Conservation (phyloP, 495 filamentous ascomycete species). For the Peziza echinospora region DNA sequence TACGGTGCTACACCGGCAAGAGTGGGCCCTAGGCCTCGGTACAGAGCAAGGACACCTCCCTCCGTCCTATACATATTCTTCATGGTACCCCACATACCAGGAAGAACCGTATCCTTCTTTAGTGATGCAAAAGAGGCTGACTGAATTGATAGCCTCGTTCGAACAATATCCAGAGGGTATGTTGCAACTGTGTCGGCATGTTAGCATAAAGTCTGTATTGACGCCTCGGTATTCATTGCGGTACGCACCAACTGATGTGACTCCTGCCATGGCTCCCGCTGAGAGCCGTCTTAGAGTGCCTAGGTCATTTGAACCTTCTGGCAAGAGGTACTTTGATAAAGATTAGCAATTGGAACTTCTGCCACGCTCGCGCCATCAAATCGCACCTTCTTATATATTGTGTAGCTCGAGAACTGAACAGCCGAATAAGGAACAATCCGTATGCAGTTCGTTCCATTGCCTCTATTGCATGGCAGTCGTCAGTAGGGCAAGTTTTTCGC, state of each 20-base stretch:
- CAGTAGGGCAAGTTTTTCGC: no score
- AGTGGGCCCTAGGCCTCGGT: slow-evolving; percentile 81
- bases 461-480: slow-evolving; percentile 24
- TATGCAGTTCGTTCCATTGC: slow-evolving; percentile 95
- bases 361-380: neutral
- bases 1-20: slow-evolving; percentile 76
- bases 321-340: slow-evolving; percentile 8
- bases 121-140: slow-evolving; percentile 80
- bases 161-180: slow-evolving; percentile 83
- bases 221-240: no score
- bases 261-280: slow-evolving; percentile 61
- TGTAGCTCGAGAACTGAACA: slow-evolving; percentile 94
- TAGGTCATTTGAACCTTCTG: slow-evolving; percentile 11
- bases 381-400: slow-evolving; percentile 82
- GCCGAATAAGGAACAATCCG: slow-evolving; percentile 95
- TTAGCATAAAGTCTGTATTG: no score
- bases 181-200: slow-evolving; percentile 26
- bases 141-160: slow-evolving; percentile 86
- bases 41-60: slow-evolving; percentile 63
- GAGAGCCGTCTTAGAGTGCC: slow-evolving; percentile 10
- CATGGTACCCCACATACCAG: slow-evolving; percentile 84
- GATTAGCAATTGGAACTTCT: slow-evolving; percentile 4
- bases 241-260: slow-evolving; percentile 73
- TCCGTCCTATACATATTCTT: slow-evolving; percentile 70
- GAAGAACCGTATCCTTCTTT: slow-evolving; percentile 39